phyloP scores from a whole-genome alignment of 1,284 basidiomycete genomes.

The Microbotryum lychnidis-dioicae region DNA sequence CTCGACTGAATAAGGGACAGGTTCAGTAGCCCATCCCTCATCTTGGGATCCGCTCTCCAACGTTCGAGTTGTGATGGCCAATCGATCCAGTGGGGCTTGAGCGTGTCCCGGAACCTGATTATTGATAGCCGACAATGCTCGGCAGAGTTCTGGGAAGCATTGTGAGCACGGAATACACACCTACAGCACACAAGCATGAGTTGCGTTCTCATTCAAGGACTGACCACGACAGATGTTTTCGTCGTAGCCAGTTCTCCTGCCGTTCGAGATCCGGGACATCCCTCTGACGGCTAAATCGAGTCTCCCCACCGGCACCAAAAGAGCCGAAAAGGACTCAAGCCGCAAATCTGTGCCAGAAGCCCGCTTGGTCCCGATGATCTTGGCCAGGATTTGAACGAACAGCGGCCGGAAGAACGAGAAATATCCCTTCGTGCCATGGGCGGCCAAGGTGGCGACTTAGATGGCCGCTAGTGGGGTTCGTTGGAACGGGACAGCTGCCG shows the following conservation, averaged over 20 bases:
- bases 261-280: constrained; percentile 1
- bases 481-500: constrained; percentile 17
- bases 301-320: constrained; percentile 24
- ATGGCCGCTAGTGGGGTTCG: constrained; percentile 1
- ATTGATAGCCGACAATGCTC: constrained; percentile 10
- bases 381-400: constrained; percentile 4
- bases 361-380: constrained; percentile 9
- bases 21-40: not conserved
- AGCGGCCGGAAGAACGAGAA: constrained; percentile 10
- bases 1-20: constrained; percentile 11
- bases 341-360: constrained; percentile 10
- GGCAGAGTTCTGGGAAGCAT: not conserved
- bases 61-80: constrained; percentile 7
- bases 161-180: not conserved
- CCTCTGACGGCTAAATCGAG: constrained; percentile 18
- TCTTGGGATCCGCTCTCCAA: too few species aligned
- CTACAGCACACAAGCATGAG: not conserved
- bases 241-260: not conserved
- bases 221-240: constrained; percentile 11
- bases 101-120: constrained; percentile 18
- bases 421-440: constrained; percentile 12
- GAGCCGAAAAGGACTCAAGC: constrained; percentile 7
- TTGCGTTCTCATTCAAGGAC: not conserved
- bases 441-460: constrained; percentile 4
- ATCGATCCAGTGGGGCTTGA: constrained; percentile 17